These are phyloP conservation scores for Cadophora luteo-olivacea DNA, from an alignment of 2,329 filamentous ascomycete species.

Conservation along the genomic window DNA sequence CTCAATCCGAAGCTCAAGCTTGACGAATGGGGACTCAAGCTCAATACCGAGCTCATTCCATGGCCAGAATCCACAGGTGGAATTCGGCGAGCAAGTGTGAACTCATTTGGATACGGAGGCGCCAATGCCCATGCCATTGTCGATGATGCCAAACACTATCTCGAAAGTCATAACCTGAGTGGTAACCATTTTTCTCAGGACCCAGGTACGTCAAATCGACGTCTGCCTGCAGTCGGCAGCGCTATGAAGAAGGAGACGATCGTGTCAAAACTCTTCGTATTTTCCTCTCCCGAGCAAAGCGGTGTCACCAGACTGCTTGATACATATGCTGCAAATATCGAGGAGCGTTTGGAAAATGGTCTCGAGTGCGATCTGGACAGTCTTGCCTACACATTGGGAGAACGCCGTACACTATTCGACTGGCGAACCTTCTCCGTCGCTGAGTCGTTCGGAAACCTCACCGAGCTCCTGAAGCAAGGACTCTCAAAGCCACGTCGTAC, in stretches of 20 bases:
- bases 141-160: not conserved
- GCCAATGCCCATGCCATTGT: not conserved
- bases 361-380: not conserved
- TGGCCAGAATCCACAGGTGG: not conserved
- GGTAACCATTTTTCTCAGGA: not conserved
- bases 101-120: not conserved
- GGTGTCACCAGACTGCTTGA: not conserved
- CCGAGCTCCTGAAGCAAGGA: not conserved
- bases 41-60: not conserved
- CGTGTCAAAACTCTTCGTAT: not conserved
- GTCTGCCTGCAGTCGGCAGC: no score
- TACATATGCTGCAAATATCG: not conserved
- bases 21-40: not conserved
- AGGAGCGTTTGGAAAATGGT: not conserved
- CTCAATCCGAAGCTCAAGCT: not conserved
- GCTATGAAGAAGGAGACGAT: not conserved
- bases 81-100: not conserved
- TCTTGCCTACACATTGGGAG: not conserved
- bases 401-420: not conserved
- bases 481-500: not conserved
- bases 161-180: not conserved
- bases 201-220: no score
- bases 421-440: not conserved
- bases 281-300: not conserved
- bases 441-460: not conserved